A percentile compares a stretch with the other conserved stretches of the same genome.
Conservation (phyloP, 305 asterid genomes). For the Rubia tinctorum region DNA sequence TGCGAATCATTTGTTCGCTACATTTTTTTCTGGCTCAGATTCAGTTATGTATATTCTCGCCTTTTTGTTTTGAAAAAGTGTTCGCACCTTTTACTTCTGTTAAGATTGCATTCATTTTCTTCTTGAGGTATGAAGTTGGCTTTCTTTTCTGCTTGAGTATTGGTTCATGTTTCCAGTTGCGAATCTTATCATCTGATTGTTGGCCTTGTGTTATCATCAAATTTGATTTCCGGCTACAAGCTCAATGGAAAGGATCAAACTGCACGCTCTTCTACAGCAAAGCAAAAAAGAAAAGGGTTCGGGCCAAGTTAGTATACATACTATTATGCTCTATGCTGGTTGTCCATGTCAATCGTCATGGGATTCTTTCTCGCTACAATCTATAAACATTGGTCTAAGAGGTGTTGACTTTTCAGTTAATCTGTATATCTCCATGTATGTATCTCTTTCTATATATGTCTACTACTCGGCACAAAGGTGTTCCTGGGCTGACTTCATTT, state of each 20-base stretch:
- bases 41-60: not conserved
- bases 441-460: too few species aligned
- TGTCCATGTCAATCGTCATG: conserved; percentile 30
- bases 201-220: not conserved
- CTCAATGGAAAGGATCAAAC: conserved; percentile 91
- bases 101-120: not conserved
- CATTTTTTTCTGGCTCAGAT: not conserved
- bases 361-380: conserved; percentile 56
- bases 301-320: conserved; percentile 40
- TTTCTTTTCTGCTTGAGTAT: not conserved
- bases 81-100: not conserved
- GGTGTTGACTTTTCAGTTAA: conserved; percentile 26
- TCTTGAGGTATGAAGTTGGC: not conserved
- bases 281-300: conserved; percentile 93
- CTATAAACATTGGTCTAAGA: conserved; percentile 62
- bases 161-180: not conserved
- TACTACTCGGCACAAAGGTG: too few species aligned
- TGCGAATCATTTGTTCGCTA: not conserved
- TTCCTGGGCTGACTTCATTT: too few species aligned
- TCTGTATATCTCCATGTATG: not conserved
- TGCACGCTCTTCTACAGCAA: conserved; percentile 89
- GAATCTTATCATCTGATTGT: not conserved
- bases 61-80: too few species aligned
- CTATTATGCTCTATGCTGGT: conserved; percentile 29
- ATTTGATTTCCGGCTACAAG: conserved; percentile 1